These are phyloP conservation scores for Turritis glabra DNA, from an alignment of 345 rosid species.

Conservation along the genomic window DNA sequence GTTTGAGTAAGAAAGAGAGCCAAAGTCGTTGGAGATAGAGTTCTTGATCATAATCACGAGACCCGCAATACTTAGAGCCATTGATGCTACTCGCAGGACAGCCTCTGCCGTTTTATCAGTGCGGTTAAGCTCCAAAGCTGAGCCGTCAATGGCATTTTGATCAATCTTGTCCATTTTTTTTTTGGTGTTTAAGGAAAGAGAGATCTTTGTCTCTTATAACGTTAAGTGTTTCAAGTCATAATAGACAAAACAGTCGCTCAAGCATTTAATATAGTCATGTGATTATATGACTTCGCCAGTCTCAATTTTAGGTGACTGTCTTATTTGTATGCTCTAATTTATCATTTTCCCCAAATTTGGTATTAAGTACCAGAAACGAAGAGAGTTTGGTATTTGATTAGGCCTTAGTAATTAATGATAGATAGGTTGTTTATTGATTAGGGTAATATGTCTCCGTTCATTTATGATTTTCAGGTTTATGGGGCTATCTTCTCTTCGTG, in stretches of 20 bases:
- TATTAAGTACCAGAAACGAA: conserved; percentile 8
- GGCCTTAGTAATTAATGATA: neutral
- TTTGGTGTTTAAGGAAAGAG: neutral
- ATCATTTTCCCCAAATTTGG: neutral
- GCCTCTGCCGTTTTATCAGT: conserved; percentile 44
- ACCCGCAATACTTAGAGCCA: conserved; percentile 60
- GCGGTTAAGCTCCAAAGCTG: conserved; percentile 13
- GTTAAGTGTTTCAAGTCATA: neutral
- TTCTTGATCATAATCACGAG: conserved; percentile 72
- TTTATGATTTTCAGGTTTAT: conserved; percentile 12
- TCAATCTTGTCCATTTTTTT: conserved; percentile 17
- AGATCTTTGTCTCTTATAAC: conserved; percentile 19
- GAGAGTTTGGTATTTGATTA: conserved; percentile 1
- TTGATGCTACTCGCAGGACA: conserved; percentile 54
- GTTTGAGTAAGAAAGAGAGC: conserved; percentile 73
- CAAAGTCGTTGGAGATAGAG: conserved; percentile 64
- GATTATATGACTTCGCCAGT: neutral
- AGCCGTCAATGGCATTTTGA: neutral
- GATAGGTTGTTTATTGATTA: neutral
- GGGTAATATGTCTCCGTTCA: neutral
- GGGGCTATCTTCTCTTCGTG: neutral
- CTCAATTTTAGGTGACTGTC: conserved; percentile 21
- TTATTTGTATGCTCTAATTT: conserved; percentile 1
- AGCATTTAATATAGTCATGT: conserved; percentile 29
- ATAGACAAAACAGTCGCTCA: neutral